phyloP scores from a whole-genome alignment of 257 asterid species.

The Verbascum thapsus region DNA sequence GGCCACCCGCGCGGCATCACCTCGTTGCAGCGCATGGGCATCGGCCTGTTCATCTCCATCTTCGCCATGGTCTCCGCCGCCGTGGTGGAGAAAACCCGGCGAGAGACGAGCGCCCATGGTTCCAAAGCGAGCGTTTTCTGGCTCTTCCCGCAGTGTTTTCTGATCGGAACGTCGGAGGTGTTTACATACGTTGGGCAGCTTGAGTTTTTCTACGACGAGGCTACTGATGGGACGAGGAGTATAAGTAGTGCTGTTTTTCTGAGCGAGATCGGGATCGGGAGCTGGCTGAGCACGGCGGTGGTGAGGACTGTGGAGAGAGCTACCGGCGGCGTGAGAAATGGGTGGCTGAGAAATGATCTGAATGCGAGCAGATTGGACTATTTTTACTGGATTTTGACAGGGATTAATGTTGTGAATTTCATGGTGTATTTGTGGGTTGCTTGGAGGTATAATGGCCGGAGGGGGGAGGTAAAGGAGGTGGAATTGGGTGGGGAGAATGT shows the following conservation, averaged over 20 bases:
- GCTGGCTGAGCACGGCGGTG: conserved; percentile 60
- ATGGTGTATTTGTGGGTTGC: conserved; percentile 48
- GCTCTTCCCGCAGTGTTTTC: conserved; percentile 63
- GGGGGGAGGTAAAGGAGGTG: conserved; percentile 30
- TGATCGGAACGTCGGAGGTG: conserved; percentile 59
- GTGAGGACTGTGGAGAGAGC: conserved; percentile 46
- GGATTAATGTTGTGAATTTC: conserved; percentile 56
- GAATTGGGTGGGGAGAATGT: conserved; percentile 20
- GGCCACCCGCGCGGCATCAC: conserved; percentile 65
- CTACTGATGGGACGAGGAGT: conserved; percentile 69
- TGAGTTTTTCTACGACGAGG: conserved; percentile 65
- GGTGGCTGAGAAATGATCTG: conserved; percentile 59
- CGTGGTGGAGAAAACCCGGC: conserved; percentile 47
- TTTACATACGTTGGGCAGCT: conserved; percentile 66
- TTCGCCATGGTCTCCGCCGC: conserved; percentile 58
- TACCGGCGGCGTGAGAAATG: conserved; percentile 43
- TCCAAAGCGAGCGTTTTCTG: conserved; percentile 41
- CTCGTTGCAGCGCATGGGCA: conserved; percentile 61
- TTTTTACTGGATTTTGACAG: conserved; percentile 58
- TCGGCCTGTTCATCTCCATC: conserved; percentile 53
- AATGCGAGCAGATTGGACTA: conserved; percentile 52
- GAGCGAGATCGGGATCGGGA: conserved; percentile 70
- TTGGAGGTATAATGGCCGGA: conserved; percentile 36
- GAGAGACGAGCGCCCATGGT: conserved; percentile 24
- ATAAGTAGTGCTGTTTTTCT: conserved; percentile 63